A percentile compares a stretch with the other conserved stretches of the same genome.
Conservation (phyloP, 257 asterid species). For the Penstemon newberryi region DNA sequence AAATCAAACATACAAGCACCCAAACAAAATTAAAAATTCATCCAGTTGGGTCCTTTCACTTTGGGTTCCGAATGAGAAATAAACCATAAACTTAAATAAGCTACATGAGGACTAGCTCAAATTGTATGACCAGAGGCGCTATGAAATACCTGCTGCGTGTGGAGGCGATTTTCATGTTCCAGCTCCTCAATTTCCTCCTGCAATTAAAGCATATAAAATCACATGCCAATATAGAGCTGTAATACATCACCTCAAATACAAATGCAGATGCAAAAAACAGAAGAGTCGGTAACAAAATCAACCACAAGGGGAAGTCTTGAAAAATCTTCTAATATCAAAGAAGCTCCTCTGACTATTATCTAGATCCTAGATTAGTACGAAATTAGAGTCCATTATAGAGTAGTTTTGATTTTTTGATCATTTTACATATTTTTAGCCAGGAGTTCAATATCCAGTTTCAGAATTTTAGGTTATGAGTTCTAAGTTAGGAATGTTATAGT, state of each 20-base stretch:
- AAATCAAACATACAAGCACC: no score
- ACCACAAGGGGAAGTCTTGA: conserved; percentile 1
- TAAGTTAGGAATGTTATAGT: no score
- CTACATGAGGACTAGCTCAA: conserved; percentile 22
- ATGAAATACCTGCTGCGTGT: conserved; percentile 80
- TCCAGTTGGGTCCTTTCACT: not conserved
- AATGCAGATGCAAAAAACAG: conserved; percentile 21
- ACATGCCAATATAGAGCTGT: conserved; percentile 8
- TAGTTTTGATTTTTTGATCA: not conserved
- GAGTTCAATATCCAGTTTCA: no score
- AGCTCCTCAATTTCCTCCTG: conserved; percentile 99
- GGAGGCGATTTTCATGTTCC: conserved; percentile 96
- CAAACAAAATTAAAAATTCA: no score
- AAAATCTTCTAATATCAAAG: not conserved
- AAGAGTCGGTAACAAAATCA: not conserved
- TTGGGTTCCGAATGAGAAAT: conserved; percentile 4
- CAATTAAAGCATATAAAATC: conserved; percentile 30
- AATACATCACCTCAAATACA: conserved; percentile 17
- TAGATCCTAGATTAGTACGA: conserved; percentile 9
- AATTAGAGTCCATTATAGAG: not conserved
- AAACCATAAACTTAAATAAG: not conserved
- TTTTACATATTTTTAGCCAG: no score
- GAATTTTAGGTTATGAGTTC: no score
- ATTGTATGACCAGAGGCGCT: conserved; percentile 18
- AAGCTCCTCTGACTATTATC: conserved; percentile 12